Base-by-base conservation (phyloP, 2,329 filamentous ascomycete species). In the Endoconidiophora laricicola region DNA sequence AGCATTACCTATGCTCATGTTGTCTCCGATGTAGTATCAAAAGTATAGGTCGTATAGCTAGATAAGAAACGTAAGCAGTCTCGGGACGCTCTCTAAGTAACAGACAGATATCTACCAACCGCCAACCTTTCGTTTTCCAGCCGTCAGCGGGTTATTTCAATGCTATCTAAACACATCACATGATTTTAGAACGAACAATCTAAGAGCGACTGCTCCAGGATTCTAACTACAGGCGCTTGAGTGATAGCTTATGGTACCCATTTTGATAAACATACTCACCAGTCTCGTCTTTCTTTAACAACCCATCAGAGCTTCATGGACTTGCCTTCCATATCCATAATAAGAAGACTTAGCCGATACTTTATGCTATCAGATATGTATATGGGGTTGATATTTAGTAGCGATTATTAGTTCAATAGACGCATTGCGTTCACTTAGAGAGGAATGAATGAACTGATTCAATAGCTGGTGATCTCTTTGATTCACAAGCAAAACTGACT, bases 301-400 rank as follows among this genome's bases (percentile, higher is more conserved):
- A 10, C 29, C 7, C 29, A 33, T 33, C 29, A 73, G 63, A n/a
- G 68, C 69, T 12, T 62, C 58, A 6, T 66, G 62, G 52, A 72
- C 65, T 56, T 73, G 70, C 50, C 55, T 62, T 46, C 70, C 69
- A 60, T 69, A 73, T 54, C 70, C 70, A 54, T 68, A 66, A 70
- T 70, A 72, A 23, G 69, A 59, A 56, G 66, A 64, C 59, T 69
- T 71, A 24, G 66, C 70, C 72, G 52, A n/a, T 29, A 16, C 10
- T 16, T 38, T 4, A 37, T 36, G 29, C 47, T 29, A 41, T n/a
- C 18, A 37, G 9, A 12, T 26, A 43, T 3, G 26, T 10, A 33
- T 33, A 33, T 9, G 12, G 29, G 29, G 29, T 33, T 18, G 16
- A 1, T 33, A 33, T 33, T 3, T 33, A 33, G 12, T 7, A 33